A percentile compares a stretch with the other conserved stretches of the same genome.
Evolutionary conservation across 306 rosid species (phyloP).

Genomic region (Trifolium repens): DNA sequence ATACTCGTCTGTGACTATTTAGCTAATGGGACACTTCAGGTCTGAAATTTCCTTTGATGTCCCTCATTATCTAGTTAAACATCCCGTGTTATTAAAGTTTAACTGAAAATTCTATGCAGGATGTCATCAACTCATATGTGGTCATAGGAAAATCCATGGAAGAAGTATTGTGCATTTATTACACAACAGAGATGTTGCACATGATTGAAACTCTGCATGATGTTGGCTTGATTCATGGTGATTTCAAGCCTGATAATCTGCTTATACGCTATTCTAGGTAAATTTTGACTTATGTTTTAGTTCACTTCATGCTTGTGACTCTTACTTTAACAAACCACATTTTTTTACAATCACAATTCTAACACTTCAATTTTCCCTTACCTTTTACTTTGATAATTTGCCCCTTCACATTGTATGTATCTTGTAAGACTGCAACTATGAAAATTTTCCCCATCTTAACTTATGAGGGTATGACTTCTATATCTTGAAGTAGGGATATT

Average conservation of each 20-base stretch:
- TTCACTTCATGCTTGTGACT: slow-evolving; percentile 38
- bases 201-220: slow-evolving; percentile 80
- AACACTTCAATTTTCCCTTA: not conserved
- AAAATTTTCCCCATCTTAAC: slow-evolving; percentile 20
- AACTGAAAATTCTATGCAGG: slow-evolving; percentile 57
- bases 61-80: slow-evolving; percentile 26
- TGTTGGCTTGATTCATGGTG: slow-evolving; percentile 88
- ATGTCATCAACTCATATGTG: slow-evolving; percentile 73
- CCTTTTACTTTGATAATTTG: not conserved
- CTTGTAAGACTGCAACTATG: slow-evolving; percentile 26
- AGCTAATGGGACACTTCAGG: slow-evolving; percentile 95
- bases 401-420: slow-evolving; percentile 5
- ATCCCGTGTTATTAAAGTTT: slow-evolving; percentile 34
- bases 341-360: slow-evolving; percentile 28
- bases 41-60: slow-evolving; percentile 36
- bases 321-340: slow-evolving; percentile 33
- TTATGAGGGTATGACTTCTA: slow-evolving; percentile 12
- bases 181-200: slow-evolving; percentile 87
- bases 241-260: slow-evolving; percentile 97
- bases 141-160: slow-evolving; percentile 83
- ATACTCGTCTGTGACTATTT: slow-evolving; percentile 75
- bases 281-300: slow-evolving; percentile 28
- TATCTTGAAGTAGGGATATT: not conserved
- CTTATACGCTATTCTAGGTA: slow-evolving; percentile 91
- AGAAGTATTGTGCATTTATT: slow-evolving; percentile 82